Conservation (phyloP, 73 alveolate species). For the Symbiodinium pilosum region DNA sequence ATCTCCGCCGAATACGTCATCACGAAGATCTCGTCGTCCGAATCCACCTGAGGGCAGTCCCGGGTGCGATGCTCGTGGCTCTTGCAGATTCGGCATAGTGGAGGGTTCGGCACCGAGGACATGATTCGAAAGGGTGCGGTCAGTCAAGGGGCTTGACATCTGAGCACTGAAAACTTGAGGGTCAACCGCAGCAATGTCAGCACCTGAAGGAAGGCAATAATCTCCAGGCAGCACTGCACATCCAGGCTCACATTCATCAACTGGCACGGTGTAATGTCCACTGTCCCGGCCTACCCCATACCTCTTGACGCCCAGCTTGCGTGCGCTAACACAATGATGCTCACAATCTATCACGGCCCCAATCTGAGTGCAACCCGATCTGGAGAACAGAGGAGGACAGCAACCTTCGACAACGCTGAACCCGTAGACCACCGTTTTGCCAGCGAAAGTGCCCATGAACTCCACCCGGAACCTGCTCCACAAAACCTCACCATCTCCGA, state of each 20-base stretch:
- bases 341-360: slow-evolving; percentile 19
- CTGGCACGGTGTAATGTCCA: slow-evolving; percentile 11
- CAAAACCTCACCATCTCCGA: no score
- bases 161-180: not conserved
- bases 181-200: not conserved
- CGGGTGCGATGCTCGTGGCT: not conserved
- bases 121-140: no score
- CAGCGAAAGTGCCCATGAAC: no score
- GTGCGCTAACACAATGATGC: not conserved
- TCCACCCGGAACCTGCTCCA: no score
- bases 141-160: not conserved
- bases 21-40: not conserved
- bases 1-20: not conserved
- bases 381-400: no score
- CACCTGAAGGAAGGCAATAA: not conserved
- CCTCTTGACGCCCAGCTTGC: not conserved
- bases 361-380: slow-evolving; percentile 15
- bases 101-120: not conserved
- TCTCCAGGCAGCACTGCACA: not conserved
- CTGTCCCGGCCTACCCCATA: not conserved
- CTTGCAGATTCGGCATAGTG: not conserved
- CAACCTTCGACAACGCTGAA: no score
- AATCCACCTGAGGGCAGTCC: not conserved
- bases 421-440: no score
- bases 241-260: not conserved